These are phyloP conservation scores for maize (Zea mays) DNA, from an alignment of 176 grass and related monocot species.

Conservation along the genomic window DNA sequence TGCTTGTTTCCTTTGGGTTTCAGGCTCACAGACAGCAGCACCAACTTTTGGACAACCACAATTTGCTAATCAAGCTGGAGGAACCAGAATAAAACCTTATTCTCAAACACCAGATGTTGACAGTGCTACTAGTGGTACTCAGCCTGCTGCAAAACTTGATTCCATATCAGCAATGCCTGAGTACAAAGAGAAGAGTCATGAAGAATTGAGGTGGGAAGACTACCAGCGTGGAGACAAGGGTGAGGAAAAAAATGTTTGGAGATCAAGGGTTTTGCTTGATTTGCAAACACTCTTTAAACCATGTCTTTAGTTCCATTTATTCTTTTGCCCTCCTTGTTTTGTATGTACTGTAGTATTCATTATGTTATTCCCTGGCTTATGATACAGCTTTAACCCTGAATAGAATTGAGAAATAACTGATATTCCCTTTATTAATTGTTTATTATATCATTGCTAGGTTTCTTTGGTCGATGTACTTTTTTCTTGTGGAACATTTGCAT, in stretches of 20 bases:
- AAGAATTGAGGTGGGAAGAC: conserved; percentile 94
- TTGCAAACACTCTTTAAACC: background rate
- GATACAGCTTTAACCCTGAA: background rate
- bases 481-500: background rate
- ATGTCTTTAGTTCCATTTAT: conserved; percentile 6
- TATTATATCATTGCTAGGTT: conserved; percentile 20
- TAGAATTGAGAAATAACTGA: conserved; percentile 10
- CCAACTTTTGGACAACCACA: conserved; percentile 66
- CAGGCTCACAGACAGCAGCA: conserved; percentile 69
- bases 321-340: conserved; percentile 22
- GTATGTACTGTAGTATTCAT: conserved; percentile 1
- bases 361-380: conserved; percentile 3
- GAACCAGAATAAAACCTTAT: conserved; percentile 71
- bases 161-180: conserved; percentile 92
- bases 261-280: conserved; percentile 22
- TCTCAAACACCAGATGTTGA: conserved; percentile 72
- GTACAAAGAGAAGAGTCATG: conserved; percentile 96
- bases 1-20: conserved; percentile 34
- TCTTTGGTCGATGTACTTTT: conserved; percentile 32
- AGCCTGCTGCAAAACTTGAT: conserved; percentile 72
- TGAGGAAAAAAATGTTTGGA: conserved; percentile 24
- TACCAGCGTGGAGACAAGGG: conserved; percentile 91
- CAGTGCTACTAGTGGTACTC: conserved; percentile 59
- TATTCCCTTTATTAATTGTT: conserved; percentile 32
- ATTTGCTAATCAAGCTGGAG: conserved; percentile 71